Percentiles rank a stretch among this genome's conserved stretches.
Evolutionary conservation across 257 asterid species (phyloP).

Genomic region (Cruciata laevipes): DNA sequence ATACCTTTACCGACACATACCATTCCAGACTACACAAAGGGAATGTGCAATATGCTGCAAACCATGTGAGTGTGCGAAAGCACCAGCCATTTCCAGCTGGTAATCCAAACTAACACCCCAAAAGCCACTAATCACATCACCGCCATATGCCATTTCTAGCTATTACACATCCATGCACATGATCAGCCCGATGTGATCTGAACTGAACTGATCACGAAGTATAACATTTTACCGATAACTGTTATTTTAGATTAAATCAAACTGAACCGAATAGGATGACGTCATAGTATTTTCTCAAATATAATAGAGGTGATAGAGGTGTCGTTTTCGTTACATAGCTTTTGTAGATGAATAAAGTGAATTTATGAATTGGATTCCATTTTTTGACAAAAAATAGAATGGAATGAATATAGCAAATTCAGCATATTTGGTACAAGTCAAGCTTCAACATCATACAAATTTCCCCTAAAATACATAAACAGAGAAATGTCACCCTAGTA

Average conservation of each 20-base stretch:
- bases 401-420: neutral
- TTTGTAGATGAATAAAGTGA: neutral
- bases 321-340: neutral
- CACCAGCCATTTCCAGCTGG: constrained; percentile 5
- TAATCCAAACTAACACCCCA: neutral
- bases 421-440: constrained; percentile 2
- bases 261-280: too few relatives aligned
- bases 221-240: too few relatives aligned
- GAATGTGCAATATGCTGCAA: constrained; percentile 1
- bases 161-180: neutral
- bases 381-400: neutral
- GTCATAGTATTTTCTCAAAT: too few relatives aligned
- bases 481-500: neutral
- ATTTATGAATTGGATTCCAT: neutral
- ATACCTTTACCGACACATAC: neutral
- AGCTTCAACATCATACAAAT: constrained; percentile 7
- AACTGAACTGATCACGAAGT: neutral
- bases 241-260: too few relatives aligned
- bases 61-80: constrained; percentile 6
- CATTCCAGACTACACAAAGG: neutral
- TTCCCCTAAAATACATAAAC: neutral
- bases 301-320: neutral
- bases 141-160: neutral
- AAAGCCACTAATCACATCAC: constrained; percentile 4
- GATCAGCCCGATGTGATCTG: neutral